A percentile compares a stretch with the other conserved stretches of the same genome.
phyloP scores from a whole-genome alignment of 1,284 basidiomycete genomes.

The Irpex rosettiformis region DNA sequence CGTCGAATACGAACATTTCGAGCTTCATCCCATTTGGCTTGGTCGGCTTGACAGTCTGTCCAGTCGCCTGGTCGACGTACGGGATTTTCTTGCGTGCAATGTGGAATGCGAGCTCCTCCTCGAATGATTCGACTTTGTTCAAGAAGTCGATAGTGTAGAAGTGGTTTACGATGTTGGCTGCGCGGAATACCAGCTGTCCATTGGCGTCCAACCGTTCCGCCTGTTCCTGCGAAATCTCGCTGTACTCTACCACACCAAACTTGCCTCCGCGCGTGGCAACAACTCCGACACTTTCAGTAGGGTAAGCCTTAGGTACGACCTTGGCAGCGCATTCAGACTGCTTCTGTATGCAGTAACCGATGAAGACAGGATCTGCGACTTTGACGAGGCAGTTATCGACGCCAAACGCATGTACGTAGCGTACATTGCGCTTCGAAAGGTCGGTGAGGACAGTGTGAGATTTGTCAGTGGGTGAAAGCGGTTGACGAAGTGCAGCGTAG shows the following conservation, averaged over 20 bases:
- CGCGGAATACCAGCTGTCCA: constrained; percentile 85
- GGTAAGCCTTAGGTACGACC: constrained; percentile 87
- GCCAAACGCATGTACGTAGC: constrained; percentile 93
- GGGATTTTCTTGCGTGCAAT: constrained; percentile 98
- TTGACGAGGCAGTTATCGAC: constrained; percentile 99
- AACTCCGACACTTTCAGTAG: constrained; percentile 94
- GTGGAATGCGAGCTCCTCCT: constrained; percentile 91
- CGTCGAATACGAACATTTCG: constrained; percentile 98
- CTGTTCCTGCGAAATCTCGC: constrained; percentile 89
- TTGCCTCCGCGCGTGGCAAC: constrained; percentile 81
- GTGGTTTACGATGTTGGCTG: constrained; percentile 98
- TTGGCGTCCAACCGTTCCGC: constrained; percentile 72
- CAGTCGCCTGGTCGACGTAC: constrained; percentile 68
- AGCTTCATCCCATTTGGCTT: constrained; percentile 99
- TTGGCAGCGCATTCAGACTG: constrained; percentile 91
- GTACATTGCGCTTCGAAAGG: constrained; percentile 72
- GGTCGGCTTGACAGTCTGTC: constrained; percentile 69
- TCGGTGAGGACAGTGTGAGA: constrained; percentile 82
- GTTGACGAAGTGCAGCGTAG: constrained; percentile 87
- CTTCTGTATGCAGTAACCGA: constrained; percentile 89
- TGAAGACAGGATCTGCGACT: constrained; percentile 95
- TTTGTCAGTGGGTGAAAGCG: constrained; percentile 59
- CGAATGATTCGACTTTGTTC: constrained; percentile 77
- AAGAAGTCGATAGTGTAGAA: constrained; percentile 94
- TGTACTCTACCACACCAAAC: constrained; percentile 96